phyloP scores from a whole-genome alignment of 441 rosid genomes.

The Euphorbia corollata region DNA sequence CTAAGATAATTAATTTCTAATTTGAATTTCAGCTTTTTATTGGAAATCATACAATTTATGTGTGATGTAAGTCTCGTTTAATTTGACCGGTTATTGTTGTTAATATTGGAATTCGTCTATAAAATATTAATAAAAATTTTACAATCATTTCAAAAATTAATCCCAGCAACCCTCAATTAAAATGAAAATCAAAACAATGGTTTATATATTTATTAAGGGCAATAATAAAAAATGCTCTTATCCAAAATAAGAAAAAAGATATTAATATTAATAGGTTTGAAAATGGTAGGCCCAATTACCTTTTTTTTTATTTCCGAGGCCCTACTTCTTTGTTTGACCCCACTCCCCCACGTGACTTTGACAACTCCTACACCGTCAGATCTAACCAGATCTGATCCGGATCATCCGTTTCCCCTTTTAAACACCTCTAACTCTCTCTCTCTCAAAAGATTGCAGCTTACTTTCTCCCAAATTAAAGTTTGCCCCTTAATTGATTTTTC shows the following conservation, averaged over 20 bases:
- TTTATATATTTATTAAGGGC: background rate
- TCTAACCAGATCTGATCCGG: slow-evolving; percentile 39
- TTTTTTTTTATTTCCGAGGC: background rate
- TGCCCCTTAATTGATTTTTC: background rate
- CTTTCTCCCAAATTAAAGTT: background rate
- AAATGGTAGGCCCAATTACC: background rate
- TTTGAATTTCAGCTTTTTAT: no score
- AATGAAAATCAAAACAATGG: background rate
- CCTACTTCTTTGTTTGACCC: slow-evolving; percentile 16
- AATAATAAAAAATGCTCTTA: background rate
- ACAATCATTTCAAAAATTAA: background rate
- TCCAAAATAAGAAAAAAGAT: background rate
- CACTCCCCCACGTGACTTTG: slow-evolving; percentile 43
- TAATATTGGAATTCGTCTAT: no score
- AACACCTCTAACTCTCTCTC: slow-evolving; percentile 5
- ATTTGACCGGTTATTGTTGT: no score
- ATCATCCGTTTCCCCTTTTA: slow-evolving; percentile 34
- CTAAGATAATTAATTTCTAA: no score
- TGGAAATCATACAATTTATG: no score
- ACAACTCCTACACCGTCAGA: slow-evolving; percentile 40
- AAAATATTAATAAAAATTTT: no score
- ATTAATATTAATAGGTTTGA: background rate
- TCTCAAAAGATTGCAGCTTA: background rate
- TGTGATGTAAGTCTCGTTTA: no score
- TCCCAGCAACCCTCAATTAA: background rate